These are phyloP conservation scores for Ruellia speciosa DNA, from an alignment of 305 asterid species.

Conservation along the genomic window DNA sequence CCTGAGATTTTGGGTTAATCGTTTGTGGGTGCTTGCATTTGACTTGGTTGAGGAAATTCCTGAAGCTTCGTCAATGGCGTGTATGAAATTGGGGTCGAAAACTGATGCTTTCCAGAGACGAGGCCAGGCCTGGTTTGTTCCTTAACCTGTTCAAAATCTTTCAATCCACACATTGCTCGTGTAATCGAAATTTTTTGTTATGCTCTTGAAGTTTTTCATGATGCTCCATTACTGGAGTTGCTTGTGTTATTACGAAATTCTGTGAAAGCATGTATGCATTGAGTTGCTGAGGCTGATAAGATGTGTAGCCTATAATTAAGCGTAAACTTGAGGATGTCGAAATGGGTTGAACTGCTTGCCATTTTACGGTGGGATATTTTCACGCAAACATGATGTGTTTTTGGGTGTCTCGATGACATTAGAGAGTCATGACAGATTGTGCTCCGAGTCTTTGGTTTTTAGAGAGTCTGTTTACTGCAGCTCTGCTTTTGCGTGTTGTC, in stretches of 20 bases:
- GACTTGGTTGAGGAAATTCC: conserved; percentile 17
- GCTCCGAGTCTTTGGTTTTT: too few relatives aligned
- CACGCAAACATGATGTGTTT: neutral
- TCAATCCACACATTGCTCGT: neutral
- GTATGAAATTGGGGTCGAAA: conserved; percentile 95
- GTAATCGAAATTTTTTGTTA: neutral
- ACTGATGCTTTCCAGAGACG: conserved; percentile 79
- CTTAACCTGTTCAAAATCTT: neutral
- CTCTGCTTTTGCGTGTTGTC: neutral
- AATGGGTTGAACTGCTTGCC: too few relatives aligned
- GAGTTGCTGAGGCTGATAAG: too few relatives aligned
- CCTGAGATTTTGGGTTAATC: conserved; percentile 5
- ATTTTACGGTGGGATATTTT: too few relatives aligned
- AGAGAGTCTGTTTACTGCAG: neutral
- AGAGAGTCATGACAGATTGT: neutral
- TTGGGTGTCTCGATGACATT: neutral
- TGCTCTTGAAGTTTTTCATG: neutral
- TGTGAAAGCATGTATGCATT: too few relatives aligned
- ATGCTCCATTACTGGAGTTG: neutral
- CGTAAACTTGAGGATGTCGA: too few relatives aligned
- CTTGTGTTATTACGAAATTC: neutral
- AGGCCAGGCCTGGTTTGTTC: conserved; percentile 78
- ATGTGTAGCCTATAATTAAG: too few relatives aligned
- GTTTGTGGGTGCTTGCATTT: conserved; percentile 12
- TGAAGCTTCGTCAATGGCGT: conserved; percentile 45